These are phyloP conservation scores for Hericium rajendrae DNA, from an alignment of 768 basidiomycete genomes.

Conservation along the genomic window DNA sequence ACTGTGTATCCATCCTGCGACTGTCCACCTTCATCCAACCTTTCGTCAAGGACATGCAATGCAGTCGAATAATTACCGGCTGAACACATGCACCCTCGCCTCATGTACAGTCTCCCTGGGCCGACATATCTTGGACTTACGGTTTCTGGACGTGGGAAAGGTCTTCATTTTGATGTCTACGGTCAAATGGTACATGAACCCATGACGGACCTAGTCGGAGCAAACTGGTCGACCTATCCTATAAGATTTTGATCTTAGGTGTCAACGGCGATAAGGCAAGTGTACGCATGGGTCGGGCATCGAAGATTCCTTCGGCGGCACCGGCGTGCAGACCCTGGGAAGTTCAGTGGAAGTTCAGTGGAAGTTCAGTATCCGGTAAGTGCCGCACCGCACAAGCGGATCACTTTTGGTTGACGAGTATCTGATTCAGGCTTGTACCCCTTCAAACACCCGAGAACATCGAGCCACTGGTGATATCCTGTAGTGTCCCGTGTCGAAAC, in stretches of 20 bases:
- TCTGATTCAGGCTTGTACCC: conserved; percentile 56
- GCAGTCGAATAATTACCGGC: conserved; percentile 91
- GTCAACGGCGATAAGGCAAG: conserved; percentile 71
- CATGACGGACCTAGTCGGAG: conserved; percentile 88
- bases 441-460: conserved; percentile 75
- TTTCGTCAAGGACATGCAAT: not conserved
- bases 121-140: conserved; percentile 79
- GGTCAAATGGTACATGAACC: conserved; percentile 80
- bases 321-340: conserved; percentile 70
- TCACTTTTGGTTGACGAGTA: too few species aligned
- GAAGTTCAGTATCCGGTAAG: conserved; percentile 89
- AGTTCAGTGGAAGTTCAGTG: conserved; percentile 18
- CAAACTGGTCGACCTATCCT: conserved; percentile 69
- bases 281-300: conserved; percentile 92
- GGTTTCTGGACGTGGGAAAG: conserved; percentile 74
- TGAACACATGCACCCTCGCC: conserved; percentile 71
- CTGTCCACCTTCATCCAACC: not conserved
- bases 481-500: conserved; percentile 36
- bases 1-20: conserved; percentile 87
- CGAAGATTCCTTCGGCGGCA: conserved; percentile 83
- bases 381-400: conserved; percentile 3
- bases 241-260: conserved; percentile 81
- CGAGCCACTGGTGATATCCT: conserved; percentile 57
- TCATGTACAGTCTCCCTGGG: conserved; percentile 87
- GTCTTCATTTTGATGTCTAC: conserved; percentile 86